These are phyloP conservation scores for Onygenales sp. DNA, from an alignment of 2,329 filamentous ascomycete species.

Conservation along the genomic window DNA sequence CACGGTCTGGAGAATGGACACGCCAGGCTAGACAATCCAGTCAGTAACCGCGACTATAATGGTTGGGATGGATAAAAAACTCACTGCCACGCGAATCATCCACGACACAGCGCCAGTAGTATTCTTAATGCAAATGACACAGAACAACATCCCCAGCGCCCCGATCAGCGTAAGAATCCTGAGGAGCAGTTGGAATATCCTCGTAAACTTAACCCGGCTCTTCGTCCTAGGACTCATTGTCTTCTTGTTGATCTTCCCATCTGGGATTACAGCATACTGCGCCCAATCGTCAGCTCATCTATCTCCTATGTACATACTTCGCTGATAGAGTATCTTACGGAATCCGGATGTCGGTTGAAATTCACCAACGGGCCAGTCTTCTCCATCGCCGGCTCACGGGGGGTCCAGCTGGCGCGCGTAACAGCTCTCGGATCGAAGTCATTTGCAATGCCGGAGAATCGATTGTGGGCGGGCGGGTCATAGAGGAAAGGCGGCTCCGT, in stretches of 20 bases:
- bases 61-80: constrained; percentile 21
- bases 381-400: constrained; percentile 50
- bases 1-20: constrained; percentile 59
- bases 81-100: constrained; percentile 67
- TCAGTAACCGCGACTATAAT: neutral
- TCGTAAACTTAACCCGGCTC: constrained; percentile 57
- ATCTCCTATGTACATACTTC: neutral
- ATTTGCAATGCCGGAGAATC: constrained; percentile 42
- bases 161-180: constrained; percentile 58
- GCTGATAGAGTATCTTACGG: constrained; percentile 38
- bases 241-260: constrained; percentile 51
- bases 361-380: constrained; percentile 66
- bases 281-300: neutral
- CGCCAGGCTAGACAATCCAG: constrained; percentile 51
- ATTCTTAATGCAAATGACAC: constrained; percentile 67
- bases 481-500: constrained; percentile 65
- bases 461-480: constrained; percentile 45
- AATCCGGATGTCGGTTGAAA: constrained; percentile 78
- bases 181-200: constrained; percentile 60
- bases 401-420: constrained; percentile 66
- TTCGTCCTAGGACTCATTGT: constrained; percentile 64
- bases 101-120: constrained; percentile 57
- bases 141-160: constrained; percentile 60
- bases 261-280: constrained; percentile 46
- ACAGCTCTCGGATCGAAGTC: constrained; percentile 81